Evolutionary conservation across 495 filamentous ascomycete species (phyloP), one percentile per base, ranked within the genome.

Genomic region (Penicillium cosmopolitanum): DNA sequence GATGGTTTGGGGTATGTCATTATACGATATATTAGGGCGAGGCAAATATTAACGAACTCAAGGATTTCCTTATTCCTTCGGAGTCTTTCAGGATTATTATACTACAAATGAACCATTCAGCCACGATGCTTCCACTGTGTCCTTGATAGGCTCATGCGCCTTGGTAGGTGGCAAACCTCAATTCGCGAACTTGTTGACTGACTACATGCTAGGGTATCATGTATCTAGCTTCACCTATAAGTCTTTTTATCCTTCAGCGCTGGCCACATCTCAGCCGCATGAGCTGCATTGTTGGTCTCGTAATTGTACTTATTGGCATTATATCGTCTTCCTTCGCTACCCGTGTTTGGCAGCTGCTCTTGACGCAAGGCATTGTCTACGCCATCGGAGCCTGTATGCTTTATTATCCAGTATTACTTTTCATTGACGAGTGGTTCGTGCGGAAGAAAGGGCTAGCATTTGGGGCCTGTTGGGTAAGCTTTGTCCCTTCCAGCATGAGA

Each of bases 1-100:
- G n/a, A 68, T 88, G 8, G 73, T 86, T 3, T 89, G 84, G 85
- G 62, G 62, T 33, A 51, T 36, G n/a, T n/a, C n/a, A n/a, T n/a
- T n/a, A n/a, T n/a, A n/a, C n/a, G n/a, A n/a, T n/a, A n/a, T n/a
- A n/a, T n/a, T n/a, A n/a, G n/a, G n/a, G n/a, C n/a, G n/a, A n/a
- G n/a, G n/a, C n/a, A n/a, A n/a, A n/a, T n/a, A n/a, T n/a, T n/a
- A n/a, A n/a, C n/a, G n/a, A n/a, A n/a, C n/a, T n/a, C n/a, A n/a
- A 54, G 84, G 84, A 0, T 80, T 77, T 51, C 70, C 77, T 11
- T 71, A 79, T 52, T 65, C 78, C 10, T 80, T 77, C 59, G 76
- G 75, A 55, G 70, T 81, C 15, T 74, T 77, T 50, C 72, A 77
- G 40, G 71, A 68, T 21, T 70, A 74, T 60, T 77, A 75, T 50